phyloP scores from a whole-genome alignment of 768 basidiomycete species.

The Serendipita vermifera region DNA sequence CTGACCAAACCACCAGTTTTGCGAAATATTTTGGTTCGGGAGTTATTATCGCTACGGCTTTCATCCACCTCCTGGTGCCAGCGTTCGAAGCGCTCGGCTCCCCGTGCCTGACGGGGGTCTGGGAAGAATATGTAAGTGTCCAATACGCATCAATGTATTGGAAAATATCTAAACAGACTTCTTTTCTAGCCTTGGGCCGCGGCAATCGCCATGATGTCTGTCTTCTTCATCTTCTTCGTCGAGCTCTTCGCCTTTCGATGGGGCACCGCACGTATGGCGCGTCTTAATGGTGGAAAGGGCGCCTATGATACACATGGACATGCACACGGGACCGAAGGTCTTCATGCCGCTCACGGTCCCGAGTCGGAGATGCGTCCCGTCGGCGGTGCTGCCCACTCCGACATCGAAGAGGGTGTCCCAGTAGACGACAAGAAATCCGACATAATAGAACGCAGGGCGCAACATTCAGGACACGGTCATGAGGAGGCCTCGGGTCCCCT shows the following conservation, averaged over 20 bases:
- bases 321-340: constrained; percentile 41
- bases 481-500: constrained; percentile 11
- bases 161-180: constrained; percentile 14
- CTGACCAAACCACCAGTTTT: constrained; percentile 34
- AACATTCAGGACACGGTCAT: constrained; percentile 12
- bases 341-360: constrained; percentile 59
- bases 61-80: constrained; percentile 70
- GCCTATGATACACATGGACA: constrained; percentile 33
- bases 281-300: neutral
- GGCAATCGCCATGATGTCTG: constrained; percentile 65
- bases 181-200: constrained; percentile 59
- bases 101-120: constrained; percentile 53
- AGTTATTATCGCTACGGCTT: constrained; percentile 82
- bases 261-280: constrained; percentile 59
- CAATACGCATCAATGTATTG: constrained; percentile 10
- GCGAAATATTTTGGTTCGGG: constrained; percentile 88
- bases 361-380: constrained; percentile 26
- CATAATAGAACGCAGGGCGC: too few relatives aligned
- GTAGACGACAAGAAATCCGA: too few relatives aligned
- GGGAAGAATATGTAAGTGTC: constrained; percentile 59
- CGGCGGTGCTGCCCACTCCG: too few relatives aligned
- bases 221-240: constrained; percentile 72
- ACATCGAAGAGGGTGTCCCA: neutral
- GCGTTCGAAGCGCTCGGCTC: constrained; percentile 58
- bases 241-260: constrained; percentile 81